phyloP scores from a whole-genome alignment of 2,329 filamentous ascomycete species.

The Xylaria sp. region DNA sequence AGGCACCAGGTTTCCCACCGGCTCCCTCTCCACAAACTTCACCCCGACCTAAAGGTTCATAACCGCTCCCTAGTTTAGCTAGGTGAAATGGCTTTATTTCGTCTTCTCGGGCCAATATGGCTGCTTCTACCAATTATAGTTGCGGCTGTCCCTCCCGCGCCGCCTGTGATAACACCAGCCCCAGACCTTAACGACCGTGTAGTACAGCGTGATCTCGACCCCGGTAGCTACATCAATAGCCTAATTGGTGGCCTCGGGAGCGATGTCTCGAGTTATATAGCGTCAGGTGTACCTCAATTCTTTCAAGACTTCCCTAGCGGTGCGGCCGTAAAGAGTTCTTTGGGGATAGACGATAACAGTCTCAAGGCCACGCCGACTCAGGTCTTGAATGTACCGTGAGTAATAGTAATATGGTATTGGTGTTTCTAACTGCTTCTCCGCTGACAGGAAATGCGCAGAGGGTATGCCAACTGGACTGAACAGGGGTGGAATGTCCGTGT shows the following conservation, averaged over 20 bases:
- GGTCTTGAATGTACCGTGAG: slow-evolving; percentile 66
- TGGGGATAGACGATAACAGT: slow-evolving; percentile 61
- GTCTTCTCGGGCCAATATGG: slow-evolving; percentile 12
- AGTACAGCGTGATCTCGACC: slow-evolving; percentile 43
- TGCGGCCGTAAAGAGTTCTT: slow-evolving; percentile 59
- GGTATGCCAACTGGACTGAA: slow-evolving; percentile 78
- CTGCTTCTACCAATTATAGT: slow-evolving; percentile 17
- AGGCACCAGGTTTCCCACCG: too few relatives aligned
- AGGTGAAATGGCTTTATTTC: slow-evolving; percentile 25
- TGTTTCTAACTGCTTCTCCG: slow-evolving; percentile 4
- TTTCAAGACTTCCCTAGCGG: slow-evolving; percentile 69
- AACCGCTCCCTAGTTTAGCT: background rate
- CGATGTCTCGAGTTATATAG: slow-evolving; percentile 61
- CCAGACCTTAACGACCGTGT: slow-evolving; percentile 45
- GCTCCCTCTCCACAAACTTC: background rate
- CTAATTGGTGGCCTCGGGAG: slow-evolving; percentile 55
- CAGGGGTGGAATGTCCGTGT: slow-evolving; percentile 75
- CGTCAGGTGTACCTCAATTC: slow-evolving; percentile 67
- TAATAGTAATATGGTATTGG: slow-evolving; percentile 36
- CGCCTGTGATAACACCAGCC: slow-evolving; percentile 52
- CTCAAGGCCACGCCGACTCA: slow-evolving; percentile 67
- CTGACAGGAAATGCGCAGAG: slow-evolving; percentile 21
- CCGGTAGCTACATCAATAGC: slow-evolving; percentile 55
- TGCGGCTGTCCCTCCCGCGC: slow-evolving; percentile 32
- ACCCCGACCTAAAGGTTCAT: background rate